Evolutionary conservation across 2,329 filamentous ascomycete species (phyloP), one percentile per base, ranked within the genome.

Genomic region (Fusarium algeriense): DNA sequence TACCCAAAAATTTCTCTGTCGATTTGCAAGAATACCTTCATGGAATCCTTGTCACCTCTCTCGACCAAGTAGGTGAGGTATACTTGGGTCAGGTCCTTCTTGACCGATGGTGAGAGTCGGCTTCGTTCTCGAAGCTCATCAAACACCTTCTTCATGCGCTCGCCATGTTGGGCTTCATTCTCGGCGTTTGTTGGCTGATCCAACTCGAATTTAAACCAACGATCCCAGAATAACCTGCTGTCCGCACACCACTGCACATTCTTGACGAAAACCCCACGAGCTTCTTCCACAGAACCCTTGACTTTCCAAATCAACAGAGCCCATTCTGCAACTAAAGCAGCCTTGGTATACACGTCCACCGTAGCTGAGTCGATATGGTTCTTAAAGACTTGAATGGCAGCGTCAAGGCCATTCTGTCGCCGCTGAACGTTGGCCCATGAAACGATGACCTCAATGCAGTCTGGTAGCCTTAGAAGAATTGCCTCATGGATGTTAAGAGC

Each of bases 1-100:
- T 83, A 91, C 90, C 96, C 96, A 79, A 97, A 96, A 65, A 98
- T 89, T 80, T 97, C 93, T 45, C 91, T 89, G 78, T 99, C 95
- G 38, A 98, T 84, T 64, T 87, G 84, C 78, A 98, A 86, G 80
- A 95, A 97, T 75, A 95, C 92, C 81, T 94, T 93, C 83, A 97
- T 95, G 4, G 93, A 89, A 35, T 95, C 89, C 79, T 94, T 93
- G 67, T 89, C 91, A 17, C 95, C 95, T 58, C 93, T 87, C 75
- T 97, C 91, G 70, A 97, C 89, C 38, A 99, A 85, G 77, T 96
- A 98, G 15, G 87, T 84, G 85, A 98, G 90, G 80, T 98, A 99
- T 60, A 87, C 84, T 68, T 93, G 88, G 43, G 91, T 90, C 8
- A 99, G 83, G 46, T 94, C 92, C 79, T 91, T 92, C 80, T 95